Evolutionary conservation across 768 basidiomycete genomes (phyloP), one percentile per base, ranked within the genome.

Genomic region (Leccinum incarnatum): DNA sequence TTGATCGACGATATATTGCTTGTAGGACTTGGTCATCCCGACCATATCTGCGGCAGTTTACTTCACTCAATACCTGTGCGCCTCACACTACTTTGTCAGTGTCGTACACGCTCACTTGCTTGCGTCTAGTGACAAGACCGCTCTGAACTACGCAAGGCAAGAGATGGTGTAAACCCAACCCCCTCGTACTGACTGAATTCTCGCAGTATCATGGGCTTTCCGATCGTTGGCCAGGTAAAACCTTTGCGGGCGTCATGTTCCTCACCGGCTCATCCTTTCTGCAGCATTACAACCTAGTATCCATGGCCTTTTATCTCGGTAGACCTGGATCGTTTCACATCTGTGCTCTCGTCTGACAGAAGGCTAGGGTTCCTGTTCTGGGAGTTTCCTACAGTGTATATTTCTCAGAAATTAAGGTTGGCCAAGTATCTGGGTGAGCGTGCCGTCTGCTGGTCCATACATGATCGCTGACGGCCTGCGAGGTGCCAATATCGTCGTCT

Each of bases 101-200:
- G 21, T 14, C 29, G 14, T 10, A 85, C 53, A 87, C 85, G 6
- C 48, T 69, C 25, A 64, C 47, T 17, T 42, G 49, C 54, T 47
- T 56, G 4, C 42, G 36, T 57, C 5, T 57, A 86, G 85, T 58
- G 87, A 88, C 70, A 89, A 88, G 76, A 86, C 85, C 4, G 82
- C 84, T 12, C 68, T 87, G 37, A 87, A 86, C 67, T 87, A 87
- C 75, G 86, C 86, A n/a, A 85, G 83, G 84, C 81, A 60, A 27
- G 68, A 55, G 11, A 45, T 17, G 17, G 17, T 9, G 8, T 21
- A n/a, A 19, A 19, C 8, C 17, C 15, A 0, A 36, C 23, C 9
- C 7, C 8, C 5, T 29, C 46, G 25, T 51, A 32, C 53, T 54
- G 23, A 72, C 10, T 5, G 53, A 64, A 14, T 5, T 55, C 62